Conservation (phyloP, 768 basidiomycete species). For the Serendipita vermifera region DNA sequence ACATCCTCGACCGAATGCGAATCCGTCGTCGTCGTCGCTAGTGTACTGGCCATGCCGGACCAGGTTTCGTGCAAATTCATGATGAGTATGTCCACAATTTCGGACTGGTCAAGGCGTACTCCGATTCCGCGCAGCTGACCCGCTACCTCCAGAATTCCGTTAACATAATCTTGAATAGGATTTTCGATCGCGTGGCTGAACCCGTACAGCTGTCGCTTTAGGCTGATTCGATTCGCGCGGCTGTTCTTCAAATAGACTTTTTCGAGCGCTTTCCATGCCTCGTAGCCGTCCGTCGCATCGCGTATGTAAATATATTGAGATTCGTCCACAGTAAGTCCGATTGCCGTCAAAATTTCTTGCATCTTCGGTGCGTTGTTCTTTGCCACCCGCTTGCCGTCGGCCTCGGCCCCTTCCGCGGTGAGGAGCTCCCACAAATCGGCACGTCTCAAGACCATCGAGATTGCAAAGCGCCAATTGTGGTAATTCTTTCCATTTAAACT, state of each 20-base stretch:
- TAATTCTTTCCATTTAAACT: neutral
- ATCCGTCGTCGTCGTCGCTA: neutral
- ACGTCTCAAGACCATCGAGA: neutral
- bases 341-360: neutral
- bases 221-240: constrained; percentile 17
- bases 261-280: constrained; percentile 14
- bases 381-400: neutral
- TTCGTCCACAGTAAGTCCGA: neutral
- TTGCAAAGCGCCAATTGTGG: neutral
- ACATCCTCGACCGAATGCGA: neutral
- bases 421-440: neutral
- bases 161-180: constrained; percentile 13
- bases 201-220: constrained; percentile 19
- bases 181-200: constrained; percentile 10
- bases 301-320: neutral
- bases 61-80: constrained; percentile 10
- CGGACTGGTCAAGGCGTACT: constrained; percentile 8
- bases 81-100: constrained; percentile 12
- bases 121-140: constrained; percentile 11
- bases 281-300: neutral
- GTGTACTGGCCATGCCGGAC: constrained; percentile 12
- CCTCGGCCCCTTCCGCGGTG: too few species aligned
- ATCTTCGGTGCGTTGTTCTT: neutral
- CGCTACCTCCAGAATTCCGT: constrained; percentile 9
- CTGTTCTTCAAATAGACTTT: constrained; percentile 19